phyloP scores from a whole-genome alignment of 768 basidiomycete species.

The Pisolithus microcarpus region DNA sequence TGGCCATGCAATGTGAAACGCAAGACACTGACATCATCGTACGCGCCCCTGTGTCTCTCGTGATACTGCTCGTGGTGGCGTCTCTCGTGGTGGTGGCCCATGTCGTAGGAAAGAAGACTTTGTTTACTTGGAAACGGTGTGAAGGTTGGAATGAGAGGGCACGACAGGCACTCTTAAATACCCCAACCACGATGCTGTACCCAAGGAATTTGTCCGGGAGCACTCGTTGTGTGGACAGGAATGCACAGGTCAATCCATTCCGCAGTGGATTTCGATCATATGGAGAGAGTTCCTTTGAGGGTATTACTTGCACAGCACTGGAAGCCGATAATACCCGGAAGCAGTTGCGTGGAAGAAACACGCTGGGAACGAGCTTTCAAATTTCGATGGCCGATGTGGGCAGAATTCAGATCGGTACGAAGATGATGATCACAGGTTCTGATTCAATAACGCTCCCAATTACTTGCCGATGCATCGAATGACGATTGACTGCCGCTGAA shows the following conservation, averaged over 20 bases:
- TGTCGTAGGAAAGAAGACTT: background rate
- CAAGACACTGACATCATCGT: constrained; percentile 12
- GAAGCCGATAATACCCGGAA: no score
- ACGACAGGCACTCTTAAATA: background rate
- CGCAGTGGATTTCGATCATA: no score
- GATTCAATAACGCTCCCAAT: no score
- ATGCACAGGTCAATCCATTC: no score
- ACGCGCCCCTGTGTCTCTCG: constrained; percentile 6
- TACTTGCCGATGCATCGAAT: no score
- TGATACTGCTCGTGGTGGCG: constrained; percentile 1
- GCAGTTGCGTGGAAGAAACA: no score
- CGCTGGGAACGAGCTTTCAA: background rate
- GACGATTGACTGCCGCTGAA: no score
- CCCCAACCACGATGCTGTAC: background rate
- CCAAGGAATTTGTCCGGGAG: background rate
- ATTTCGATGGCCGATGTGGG: background rate
- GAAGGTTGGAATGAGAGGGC: background rate
- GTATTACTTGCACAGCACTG: no score
- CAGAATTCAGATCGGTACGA: no score
- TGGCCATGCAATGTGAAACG: background rate
- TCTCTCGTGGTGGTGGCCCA: constrained; percentile 8
- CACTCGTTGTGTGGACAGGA: background rate
- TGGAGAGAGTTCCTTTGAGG: no score
- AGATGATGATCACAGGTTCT: background rate
- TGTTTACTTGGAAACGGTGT: background rate